Conservation (phyloP, 1,139 yeast genomes). For the Groenewaldozyma auringiensis region DNA sequence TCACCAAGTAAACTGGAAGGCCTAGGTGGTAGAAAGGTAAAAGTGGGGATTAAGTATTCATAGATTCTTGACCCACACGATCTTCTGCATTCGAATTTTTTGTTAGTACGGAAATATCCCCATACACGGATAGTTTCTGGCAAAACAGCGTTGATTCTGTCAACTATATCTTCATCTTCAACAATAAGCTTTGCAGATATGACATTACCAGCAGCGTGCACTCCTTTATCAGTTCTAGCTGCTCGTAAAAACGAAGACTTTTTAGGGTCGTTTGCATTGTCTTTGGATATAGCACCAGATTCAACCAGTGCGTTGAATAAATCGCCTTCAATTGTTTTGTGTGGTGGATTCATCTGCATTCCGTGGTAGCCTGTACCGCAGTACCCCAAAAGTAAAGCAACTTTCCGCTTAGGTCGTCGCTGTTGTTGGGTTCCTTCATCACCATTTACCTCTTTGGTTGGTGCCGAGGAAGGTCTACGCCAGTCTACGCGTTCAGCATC, state of each 20-base stretch:
- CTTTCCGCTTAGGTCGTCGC: slow-evolving; percentile 74
- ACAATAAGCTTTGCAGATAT: slow-evolving; percentile 80
- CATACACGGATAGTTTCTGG: slow-evolving; percentile 88
- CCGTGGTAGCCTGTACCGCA: slow-evolving; percentile 99
- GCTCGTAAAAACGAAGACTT: slow-evolving; percentile 92
- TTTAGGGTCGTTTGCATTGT: slow-evolving; percentile 82
- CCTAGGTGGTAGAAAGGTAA: slow-evolving; percentile 83
- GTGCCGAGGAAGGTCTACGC: background rate
- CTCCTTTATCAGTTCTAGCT: slow-evolving; percentile 98
- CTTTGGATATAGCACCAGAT: slow-evolving; percentile 87
- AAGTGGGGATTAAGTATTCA: slow-evolving; percentile 88
- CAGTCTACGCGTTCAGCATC: background rate
- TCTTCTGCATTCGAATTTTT: slow-evolving; percentile 88
- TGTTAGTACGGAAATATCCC: slow-evolving; percentile 87
- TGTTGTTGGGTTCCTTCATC: slow-evolving; percentile 35
- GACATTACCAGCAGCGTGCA: slow-evolving; percentile 97
- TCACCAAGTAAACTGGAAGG: slow-evolving; percentile 60
- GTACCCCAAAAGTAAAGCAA: slow-evolving; percentile 89
- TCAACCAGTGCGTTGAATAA: slow-evolving; percentile 73
- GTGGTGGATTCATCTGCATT: slow-evolving; percentile 90
- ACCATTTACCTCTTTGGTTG: background rate
- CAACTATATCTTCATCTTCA: slow-evolving; percentile 72
- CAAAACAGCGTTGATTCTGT: slow-evolving; percentile 61
- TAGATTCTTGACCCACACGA: slow-evolving; percentile 92
- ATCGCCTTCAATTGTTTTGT: slow-evolving; percentile 87